Percentiles rank a stretch among this genome's conserved stretches.
Evolutionary conservation across 2,329 filamentous ascomycete genomes (phyloP).

Genomic region (Fusarium stilboides): DNA sequence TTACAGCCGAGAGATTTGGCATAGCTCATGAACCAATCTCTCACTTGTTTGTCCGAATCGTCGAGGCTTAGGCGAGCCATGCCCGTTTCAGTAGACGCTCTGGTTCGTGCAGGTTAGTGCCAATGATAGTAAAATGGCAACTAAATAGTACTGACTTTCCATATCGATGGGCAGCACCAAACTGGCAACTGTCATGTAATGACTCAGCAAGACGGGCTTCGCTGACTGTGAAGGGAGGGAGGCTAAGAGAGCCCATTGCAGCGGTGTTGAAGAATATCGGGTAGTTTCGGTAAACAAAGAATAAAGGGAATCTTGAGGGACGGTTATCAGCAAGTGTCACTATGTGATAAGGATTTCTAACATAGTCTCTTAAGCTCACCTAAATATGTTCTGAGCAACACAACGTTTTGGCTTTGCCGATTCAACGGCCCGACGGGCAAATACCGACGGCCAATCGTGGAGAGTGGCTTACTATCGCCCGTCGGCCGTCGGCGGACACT

Average conservation of each 20-base stretch:
- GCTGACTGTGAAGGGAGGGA: conserved; percentile 1
- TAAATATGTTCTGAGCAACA: neutral
- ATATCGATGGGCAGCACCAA: conserved; percentile 15
- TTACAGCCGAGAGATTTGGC: conserved; percentile 4
- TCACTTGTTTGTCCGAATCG: conserved; percentile 17
- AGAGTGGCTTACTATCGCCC: neutral
- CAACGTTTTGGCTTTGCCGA: too few relatives aligned
- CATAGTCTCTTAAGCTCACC: neutral
- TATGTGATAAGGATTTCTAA: too few relatives aligned
- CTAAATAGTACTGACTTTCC: conserved; percentile 6
- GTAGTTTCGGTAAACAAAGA: too few relatives aligned
- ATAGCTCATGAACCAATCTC: conserved; percentile 22
- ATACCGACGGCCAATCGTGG: neutral
- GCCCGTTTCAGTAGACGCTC: conserved; percentile 10
- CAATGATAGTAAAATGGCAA: too few relatives aligned
- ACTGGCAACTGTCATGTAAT: conserved; percentile 14
- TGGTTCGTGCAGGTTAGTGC: fast-evolving
- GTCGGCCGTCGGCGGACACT: conserved; percentile 13
- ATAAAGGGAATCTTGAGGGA: too few relatives aligned
- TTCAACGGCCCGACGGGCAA: too few relatives aligned
- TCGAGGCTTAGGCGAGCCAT: conserved; percentile 13
- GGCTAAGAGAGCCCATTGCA: neutral
- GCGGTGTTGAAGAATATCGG: neutral
- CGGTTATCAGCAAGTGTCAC: too few relatives aligned
- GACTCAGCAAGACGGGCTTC: conserved; percentile 8